Evolutionary conservation across 257 asterid species (phyloP).

Genomic region (Paraleonurus japonicus): DNA sequence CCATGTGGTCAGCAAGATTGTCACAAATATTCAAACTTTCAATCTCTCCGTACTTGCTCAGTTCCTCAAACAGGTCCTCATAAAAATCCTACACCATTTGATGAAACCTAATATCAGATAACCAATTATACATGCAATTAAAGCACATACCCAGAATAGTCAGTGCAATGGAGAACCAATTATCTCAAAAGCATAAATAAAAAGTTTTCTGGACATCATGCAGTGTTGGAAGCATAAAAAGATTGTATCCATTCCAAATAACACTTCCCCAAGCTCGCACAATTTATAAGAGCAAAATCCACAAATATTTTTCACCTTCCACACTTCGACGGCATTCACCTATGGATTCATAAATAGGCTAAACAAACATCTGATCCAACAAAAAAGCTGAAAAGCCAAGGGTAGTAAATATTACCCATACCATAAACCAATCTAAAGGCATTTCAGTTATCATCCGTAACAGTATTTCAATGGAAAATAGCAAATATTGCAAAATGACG

Average conservation of each 20-base stretch:
- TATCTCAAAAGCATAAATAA: neutral
- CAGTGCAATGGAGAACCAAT: neutral
- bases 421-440: neutral
- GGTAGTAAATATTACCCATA: neutral
- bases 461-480: neutral
- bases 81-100: conserved; percentile 68
- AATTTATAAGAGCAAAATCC: neutral
- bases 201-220: neutral
- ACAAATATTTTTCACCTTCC: neutral
- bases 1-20: conserved; percentile 98
- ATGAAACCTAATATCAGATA: neutral
- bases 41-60: conserved; percentile 82
- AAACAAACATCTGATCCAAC: neutral
- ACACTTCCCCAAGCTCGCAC: neutral
- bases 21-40: conserved; percentile 91
- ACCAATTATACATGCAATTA: neutral
- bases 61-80: conserved; percentile 93
- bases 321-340: neutral
- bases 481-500: neutral
- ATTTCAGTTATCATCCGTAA: neutral
- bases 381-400: neutral
- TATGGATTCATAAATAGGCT: neutral
- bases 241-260: neutral
- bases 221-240: neutral
- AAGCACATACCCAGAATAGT: neutral